Evolutionary conservation across 495 filamentous ascomycete species (phyloP), one percentile per base, ranked within the genome.

Genomic region (Chaetomidium leptoderma): DNA sequence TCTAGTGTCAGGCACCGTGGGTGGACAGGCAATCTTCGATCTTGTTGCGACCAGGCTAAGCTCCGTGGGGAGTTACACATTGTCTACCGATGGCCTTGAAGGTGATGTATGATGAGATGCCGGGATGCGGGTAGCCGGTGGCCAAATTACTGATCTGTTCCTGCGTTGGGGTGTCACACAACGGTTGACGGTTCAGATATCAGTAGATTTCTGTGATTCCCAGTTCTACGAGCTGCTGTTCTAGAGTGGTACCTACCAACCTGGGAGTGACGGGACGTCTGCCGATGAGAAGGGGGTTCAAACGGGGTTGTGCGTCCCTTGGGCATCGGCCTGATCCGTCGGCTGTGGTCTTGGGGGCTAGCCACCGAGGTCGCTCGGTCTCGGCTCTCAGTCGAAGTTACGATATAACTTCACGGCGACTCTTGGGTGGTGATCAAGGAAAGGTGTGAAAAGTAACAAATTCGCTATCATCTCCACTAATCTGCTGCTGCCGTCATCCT

Each of bases 121-220:
- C 32, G 54, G 58, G 27, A 65, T 63, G 71, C 66, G 54, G 46
- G 54, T 55, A 68, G 27, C 69, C 69, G 66, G 58, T 58, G 47
- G 46, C 40, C 42, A 47, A 21, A 47, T 19, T 45, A 47, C 14
- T 45, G 32, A 35, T 11, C 32, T 55, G 53, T 55, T 47, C 53
- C 53, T 55, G 53, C 32, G 23, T 52, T 21, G 9, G 33, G 53
- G 49, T 9, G 46, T 47, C 23, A 17, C 49, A 57, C 39, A 40
- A 21, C 6, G 19, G 26, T 19, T 17, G 27, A 11, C 26, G 46
- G 54, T 49, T 29, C 36, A n/a, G n/a, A n/a, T n/a, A n/a, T n/a
- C n/a, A n/a, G n/a, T n/a, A n/a, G n/a, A n/a, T n/a, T n/a, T n/a
- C n/a, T n/a, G n/a, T n/a, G n/a, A n/a, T n/a, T n/a, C n/a, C n/a